A percentile compares a stretch with the other conserved stretches of the same genome.
These are phyloP conservation scores for Alternaria gaisen DNA, from an alignment of 2,329 filamentous ascomycete species.

Conservation along the genomic window DNA sequence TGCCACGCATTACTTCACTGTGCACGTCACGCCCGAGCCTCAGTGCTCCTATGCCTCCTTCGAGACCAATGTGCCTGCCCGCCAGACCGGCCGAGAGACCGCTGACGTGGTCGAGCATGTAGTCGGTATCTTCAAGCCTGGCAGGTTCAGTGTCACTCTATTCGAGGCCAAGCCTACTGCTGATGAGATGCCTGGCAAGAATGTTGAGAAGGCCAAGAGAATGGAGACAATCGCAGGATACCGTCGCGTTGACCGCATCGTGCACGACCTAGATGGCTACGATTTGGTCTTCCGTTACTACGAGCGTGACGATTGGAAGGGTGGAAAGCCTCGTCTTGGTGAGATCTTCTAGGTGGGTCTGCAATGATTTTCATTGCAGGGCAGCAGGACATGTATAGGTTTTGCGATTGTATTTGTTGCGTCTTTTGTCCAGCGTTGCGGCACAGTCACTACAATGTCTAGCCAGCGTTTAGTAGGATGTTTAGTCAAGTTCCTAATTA, in stretches of 20 bases:
- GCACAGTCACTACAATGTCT: conserved; percentile 14
- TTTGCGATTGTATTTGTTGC: not conserved
- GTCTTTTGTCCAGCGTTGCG: conserved; percentile 1
- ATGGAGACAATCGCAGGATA: conserved; percentile 89
- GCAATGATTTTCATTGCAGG: too few relatives aligned
- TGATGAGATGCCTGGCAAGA: conserved; percentile 50
- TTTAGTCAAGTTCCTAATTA: not conserved
- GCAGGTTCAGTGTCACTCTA: conserved; percentile 95
- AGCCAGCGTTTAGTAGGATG: not conserved
- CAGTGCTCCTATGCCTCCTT: conserved; percentile 98
- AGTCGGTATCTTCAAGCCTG: conserved; percentile 93
- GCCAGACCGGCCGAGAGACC: conserved; percentile 86
- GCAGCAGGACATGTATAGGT: not conserved
- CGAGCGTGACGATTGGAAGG: conserved; percentile 84
- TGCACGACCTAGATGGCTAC: conserved; percentile 97
- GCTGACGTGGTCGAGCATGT: conserved; percentile 93
- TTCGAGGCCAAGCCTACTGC: conserved; percentile 82
- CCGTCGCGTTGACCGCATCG: conserved; percentile 88
- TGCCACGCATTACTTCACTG: conserved; percentile 86
- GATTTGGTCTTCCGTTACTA: conserved; percentile 97
- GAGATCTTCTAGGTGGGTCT: conserved; percentile 50
- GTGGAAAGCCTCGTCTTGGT: conserved; percentile 69
- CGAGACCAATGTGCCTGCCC: conserved; percentile 94
- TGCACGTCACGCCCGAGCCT: conserved; percentile 96
- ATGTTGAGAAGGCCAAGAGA: conserved; percentile 54